Evolutionary conservation across 345 rosid genomes (phyloP).

Genomic region (Dovyalis caffra): DNA sequence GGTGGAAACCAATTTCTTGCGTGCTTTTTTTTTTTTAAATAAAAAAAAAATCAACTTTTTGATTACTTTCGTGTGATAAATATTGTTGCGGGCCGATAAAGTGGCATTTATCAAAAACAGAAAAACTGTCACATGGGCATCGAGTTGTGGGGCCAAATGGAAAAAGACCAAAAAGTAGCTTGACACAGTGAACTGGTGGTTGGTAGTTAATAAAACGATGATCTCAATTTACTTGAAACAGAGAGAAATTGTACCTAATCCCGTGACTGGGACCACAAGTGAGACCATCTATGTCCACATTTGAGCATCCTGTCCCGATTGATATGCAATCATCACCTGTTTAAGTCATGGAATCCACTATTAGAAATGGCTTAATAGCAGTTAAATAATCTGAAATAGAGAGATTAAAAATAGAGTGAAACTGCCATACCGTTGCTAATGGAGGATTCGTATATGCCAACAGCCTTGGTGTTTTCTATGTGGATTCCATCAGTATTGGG

Average conservation of each 20-base stretch:
- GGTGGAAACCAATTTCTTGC: not conserved
- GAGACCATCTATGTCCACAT: conserved; percentile 28
- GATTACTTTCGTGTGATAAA: not conserved
- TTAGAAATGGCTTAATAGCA: not conserved
- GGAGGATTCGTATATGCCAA: conserved; percentile 71
- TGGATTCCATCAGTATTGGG: conserved; percentile 97
- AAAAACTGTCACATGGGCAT: not conserved
- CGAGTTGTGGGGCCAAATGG: not conserved
- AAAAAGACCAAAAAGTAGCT: not conserved
- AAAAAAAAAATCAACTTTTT: not conserved
- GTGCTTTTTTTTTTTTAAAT: too few relatives aligned
- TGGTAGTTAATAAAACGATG: not conserved
- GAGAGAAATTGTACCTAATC: conserved; percentile 24
- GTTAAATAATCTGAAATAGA: not conserved
- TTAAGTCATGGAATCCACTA: not conserved
- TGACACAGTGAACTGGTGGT: not conserved
- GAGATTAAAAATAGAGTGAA: not conserved
- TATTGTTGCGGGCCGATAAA: not conserved
- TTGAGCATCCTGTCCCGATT: conserved; percentile 29
- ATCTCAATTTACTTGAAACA: not conserved
- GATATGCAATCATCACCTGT: conserved; percentile 39
- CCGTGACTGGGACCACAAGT: conserved; percentile 43
- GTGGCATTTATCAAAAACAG: not conserved
- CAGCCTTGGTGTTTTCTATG: conserved; percentile 68
- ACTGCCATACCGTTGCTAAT: conserved; percentile 70